phyloP scores from a whole-genome alignment of 2,329 filamentous ascomycete genomes.

The Xenoacremonium recifei region DNA sequence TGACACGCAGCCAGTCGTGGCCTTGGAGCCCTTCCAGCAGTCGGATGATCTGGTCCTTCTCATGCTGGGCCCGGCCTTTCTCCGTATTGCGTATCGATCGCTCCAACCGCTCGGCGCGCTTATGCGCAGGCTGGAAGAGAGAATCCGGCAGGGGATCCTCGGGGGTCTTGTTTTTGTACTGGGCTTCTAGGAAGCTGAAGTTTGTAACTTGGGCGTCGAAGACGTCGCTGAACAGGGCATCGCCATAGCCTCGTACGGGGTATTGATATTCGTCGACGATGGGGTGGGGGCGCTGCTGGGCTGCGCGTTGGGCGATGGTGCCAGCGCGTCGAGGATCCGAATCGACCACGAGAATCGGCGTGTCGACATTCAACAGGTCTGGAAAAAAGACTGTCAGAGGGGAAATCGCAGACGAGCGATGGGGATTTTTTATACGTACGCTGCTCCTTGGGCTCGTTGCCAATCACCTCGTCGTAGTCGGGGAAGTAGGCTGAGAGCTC shows the following conservation, averaged over 20 bases:
- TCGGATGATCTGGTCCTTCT: conserved; percentile 63
- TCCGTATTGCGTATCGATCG: conserved; percentile 63
- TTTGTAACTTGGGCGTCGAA: conserved; percentile 57
- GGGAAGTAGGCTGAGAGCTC: conserved; percentile 88
- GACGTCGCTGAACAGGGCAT: conserved; percentile 55
- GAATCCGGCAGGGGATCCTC: conserved; percentile 57
- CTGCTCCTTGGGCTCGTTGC: conserved; percentile 74
- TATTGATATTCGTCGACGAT: conserved; percentile 27
- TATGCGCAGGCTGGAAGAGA: conserved; percentile 54
- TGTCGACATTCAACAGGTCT: conserved; percentile 74
- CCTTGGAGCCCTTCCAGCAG: conserved; percentile 81
- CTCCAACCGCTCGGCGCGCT: conserved; percentile 59
- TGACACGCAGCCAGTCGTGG: conserved; percentile 87
- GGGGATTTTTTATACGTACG: conserved; percentile 52
- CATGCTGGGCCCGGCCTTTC: conserved; percentile 64
- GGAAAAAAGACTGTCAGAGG: conserved; percentile 11
- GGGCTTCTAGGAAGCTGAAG: conserved; percentile 51
- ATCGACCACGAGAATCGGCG: conserved; percentile 70
- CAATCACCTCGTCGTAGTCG: conserved; percentile 92
- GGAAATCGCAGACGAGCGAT: conserved; percentile 11
- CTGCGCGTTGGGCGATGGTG: conserved; percentile 25
- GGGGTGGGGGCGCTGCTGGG: conserved; percentile 27
- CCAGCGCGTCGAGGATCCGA: conserved; percentile 34
- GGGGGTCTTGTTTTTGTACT: conserved; percentile 40
- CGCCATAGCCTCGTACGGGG: conserved; percentile 52